Conservation (phyloP, 208 protist genomes). For the Leishmania turanica region DNA sequence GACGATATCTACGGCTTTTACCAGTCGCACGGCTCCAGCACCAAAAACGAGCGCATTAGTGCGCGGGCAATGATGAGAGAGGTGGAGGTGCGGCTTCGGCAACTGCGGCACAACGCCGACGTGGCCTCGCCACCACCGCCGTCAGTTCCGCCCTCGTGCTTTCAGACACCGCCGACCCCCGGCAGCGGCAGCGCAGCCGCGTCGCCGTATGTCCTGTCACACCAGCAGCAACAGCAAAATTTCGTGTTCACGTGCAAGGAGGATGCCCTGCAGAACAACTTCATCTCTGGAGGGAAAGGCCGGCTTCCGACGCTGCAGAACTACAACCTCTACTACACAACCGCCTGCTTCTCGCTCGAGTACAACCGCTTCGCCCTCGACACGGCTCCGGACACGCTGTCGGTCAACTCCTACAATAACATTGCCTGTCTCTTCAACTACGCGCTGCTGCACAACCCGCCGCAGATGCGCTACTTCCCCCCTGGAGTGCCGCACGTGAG, state of each 20-base stretch:
- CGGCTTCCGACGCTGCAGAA: constrained; percentile 16
- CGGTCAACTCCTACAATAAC: constrained; percentile 90
- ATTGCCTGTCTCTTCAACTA: constrained; percentile 87
- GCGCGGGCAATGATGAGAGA: constrained; percentile 60
- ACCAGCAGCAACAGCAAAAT: constrained; percentile 15
- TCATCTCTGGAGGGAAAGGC: constrained; percentile 10
- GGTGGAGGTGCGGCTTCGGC: constrained; percentile 49
- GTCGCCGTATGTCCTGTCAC: neutral
- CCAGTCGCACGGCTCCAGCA: constrained; percentile 9
- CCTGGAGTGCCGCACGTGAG: constrained; percentile 35
- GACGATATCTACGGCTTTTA: constrained; percentile 86
- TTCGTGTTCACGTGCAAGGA: constrained; percentile 43
- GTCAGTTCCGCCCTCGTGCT: constrained; percentile 13
- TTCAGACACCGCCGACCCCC: neutral
- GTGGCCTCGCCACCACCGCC: constrained; percentile 18
- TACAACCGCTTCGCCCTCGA: constrained; percentile 75
- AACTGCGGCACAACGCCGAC: constrained; percentile 37
- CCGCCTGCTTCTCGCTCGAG: constrained; percentile 80
- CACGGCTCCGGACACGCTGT: constrained; percentile 43
- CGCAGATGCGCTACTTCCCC: constrained; percentile 50
- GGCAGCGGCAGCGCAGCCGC: neutral
- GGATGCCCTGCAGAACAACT: constrained; percentile 40
- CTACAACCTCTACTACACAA: constrained; percentile 42
- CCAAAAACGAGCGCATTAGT: constrained; percentile 60
- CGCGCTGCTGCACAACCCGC: constrained; percentile 60